Conservation (phyloP, 257 asterid species). For the Ilex asprella region DNA sequence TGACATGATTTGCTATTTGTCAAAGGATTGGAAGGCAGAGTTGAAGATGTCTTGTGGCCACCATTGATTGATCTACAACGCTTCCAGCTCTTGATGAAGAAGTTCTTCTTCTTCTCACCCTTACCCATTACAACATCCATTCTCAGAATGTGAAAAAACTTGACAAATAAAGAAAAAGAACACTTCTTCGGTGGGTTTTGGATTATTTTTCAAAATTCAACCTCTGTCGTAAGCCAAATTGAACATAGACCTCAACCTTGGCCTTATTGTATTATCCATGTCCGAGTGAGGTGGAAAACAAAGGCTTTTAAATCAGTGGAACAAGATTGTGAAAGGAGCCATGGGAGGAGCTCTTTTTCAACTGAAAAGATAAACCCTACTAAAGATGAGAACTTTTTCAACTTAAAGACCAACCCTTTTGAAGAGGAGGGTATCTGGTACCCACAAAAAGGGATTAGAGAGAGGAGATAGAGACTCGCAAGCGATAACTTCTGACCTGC, state of each 20-base stretch:
- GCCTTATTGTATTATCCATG: neutral
- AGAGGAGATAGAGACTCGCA: too few relatives aligned
- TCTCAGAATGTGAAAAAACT: neutral
- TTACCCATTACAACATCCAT: constrained; percentile 1
- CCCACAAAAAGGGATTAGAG: too few relatives aligned
- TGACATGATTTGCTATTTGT: constrained; percentile 25
- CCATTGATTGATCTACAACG: constrained; percentile 4
- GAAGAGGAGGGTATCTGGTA: too few relatives aligned
- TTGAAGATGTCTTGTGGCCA: neutral
- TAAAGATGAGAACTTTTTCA: too few relatives aligned
- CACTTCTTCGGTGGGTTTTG: neutral
- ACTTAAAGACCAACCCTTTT: too few relatives aligned
- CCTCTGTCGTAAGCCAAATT: constrained; percentile 25
- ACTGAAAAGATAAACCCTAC: too few relatives aligned
- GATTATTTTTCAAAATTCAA: constrained; percentile 3
- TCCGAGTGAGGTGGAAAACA: too few relatives aligned
- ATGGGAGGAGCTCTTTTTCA: too few relatives aligned
- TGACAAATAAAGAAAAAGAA: too few relatives aligned
- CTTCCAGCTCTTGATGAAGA: constrained; percentile 5
- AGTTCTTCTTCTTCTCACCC: constrained; percentile 1
- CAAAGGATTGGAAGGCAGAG: neutral
- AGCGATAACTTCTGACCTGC: too few relatives aligned
- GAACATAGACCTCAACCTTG: constrained; percentile 11
- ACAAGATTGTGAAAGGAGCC: too few relatives aligned
- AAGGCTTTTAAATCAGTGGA: too few relatives aligned